Percentiles rank a stretch among this genome's conserved stretches.
Evolutionary conservation across 805 yeast species (phyloP).

Genomic region (Spathaspora gorwiae): DNA sequence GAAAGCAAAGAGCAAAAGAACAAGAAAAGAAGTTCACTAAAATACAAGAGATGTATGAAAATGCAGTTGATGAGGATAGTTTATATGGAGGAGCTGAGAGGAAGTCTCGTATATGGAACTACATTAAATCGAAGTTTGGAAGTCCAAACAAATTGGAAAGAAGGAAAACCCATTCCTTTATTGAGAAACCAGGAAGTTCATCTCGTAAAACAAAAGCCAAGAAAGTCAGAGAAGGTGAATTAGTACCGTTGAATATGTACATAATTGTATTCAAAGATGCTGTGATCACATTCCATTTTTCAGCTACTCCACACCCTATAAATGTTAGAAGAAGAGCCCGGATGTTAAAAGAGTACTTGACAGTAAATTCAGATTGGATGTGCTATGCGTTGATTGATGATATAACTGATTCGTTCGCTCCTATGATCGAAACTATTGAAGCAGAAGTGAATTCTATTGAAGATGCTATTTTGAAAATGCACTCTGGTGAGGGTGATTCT

Average conservation of each 20-base stretch:
- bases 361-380: conserved; percentile 93
- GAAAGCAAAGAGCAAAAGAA: conserved; percentile 47
- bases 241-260: conserved; percentile 88
- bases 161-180: conserved; percentile 5
- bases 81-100: conserved; percentile 14
- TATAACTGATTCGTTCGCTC: conserved; percentile 95
- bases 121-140: conserved; percentile 1
- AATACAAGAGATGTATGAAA: conserved; percentile 33
- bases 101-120: conserved; percentile 13
- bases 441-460: conserved; percentile 94
- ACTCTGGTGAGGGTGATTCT: conserved; percentile 55
- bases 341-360: conserved; percentile 77
- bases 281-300: conserved; percentile 88
- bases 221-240: conserved; percentile 47
- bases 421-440: conserved; percentile 90
- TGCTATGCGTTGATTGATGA: conserved; percentile 96
- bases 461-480: conserved; percentile 84
- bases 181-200: conserved; percentile 11
- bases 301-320: conserved; percentile 93
- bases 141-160: not conserved
- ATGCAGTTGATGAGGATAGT: conserved; percentile 11
- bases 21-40: conserved; percentile 36
- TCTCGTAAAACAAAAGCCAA: conserved; percentile 22
- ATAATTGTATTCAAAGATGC: conserved; percentile 88
- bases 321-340: conserved; percentile 93